These are phyloP conservation scores for Penicillium polonicum DNA, from an alignment of 2,329 filamentous ascomycete species.

Conservation along the genomic window DNA sequence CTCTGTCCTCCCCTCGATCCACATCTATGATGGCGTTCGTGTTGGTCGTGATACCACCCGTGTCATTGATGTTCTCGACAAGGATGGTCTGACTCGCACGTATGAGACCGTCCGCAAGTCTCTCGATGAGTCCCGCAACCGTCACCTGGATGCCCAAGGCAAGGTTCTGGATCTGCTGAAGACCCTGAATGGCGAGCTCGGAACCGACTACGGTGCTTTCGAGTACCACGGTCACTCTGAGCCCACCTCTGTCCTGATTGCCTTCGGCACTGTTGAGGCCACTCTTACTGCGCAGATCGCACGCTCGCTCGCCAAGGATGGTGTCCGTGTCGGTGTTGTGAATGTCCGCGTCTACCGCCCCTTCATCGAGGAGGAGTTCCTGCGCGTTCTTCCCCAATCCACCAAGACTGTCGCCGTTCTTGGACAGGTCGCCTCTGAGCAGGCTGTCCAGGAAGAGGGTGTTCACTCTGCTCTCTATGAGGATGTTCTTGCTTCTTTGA, in stretches of 20 bases:
- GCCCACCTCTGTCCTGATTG: constrained; percentile 80
- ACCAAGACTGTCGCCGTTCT: constrained; percentile 77
- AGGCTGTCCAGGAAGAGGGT: constrained; percentile 70
- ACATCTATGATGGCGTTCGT: constrained; percentile 83
- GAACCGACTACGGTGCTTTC: constrained; percentile 88
- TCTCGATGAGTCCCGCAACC: constrained; percentile 63
- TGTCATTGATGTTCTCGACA: constrained; percentile 77
- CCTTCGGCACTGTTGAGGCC: constrained; percentile 88
- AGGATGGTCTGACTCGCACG: constrained; percentile 64
- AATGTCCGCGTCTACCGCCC: constrained; percentile 93
- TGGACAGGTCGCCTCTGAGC: constrained; percentile 77
- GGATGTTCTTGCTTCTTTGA: constrained; percentile 83
- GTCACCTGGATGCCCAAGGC: constrained; percentile 67
- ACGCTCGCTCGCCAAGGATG: constrained; percentile 67
- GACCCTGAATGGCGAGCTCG: constrained; percentile 84
- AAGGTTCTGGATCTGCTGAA: constrained; percentile 69
- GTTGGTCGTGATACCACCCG: constrained; percentile 79
- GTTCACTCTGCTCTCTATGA: constrained; percentile 83
- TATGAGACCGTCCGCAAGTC: constrained; percentile 67
- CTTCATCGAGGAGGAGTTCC: constrained; percentile 91
- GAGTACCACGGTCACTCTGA: constrained; percentile 86
- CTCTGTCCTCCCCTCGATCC: constrained; percentile 74
- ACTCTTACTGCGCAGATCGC: constrained; percentile 82
- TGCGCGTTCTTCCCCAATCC: constrained; percentile 74
- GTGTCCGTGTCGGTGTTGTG: constrained; percentile 78